Evolutionary conservation across 805 yeast genomes (phyloP).

Genomic region (Barnettozyma sucrosica): DNA sequence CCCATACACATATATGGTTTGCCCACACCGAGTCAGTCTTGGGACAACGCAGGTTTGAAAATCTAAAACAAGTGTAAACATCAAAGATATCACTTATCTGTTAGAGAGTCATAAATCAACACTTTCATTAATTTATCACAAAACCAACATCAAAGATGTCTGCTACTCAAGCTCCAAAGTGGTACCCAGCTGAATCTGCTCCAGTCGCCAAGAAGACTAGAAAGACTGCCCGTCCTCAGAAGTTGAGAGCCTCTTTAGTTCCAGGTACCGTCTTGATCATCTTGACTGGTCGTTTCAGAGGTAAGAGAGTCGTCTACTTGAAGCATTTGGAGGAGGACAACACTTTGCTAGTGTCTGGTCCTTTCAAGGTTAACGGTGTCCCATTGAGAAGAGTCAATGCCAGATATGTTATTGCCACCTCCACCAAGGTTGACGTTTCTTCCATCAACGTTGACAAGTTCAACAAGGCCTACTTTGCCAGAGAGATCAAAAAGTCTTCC

Average conservation of each 20-base stretch:
- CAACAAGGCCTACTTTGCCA: constrained; percentile 92
- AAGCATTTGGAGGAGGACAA: constrained; percentile 90
- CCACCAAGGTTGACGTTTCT: constrained; percentile 80
- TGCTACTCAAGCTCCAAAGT: constrained; percentile 63
- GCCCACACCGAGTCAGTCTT: neutral
- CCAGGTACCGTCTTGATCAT: constrained; percentile 98
- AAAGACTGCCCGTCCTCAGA: constrained; percentile 89
- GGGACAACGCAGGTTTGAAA: neutral
- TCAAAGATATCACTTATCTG: neutral
- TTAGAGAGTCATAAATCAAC: constrained; percentile 1
- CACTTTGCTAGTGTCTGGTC: constrained; percentile 96
- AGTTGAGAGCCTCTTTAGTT: constrained; percentile 89
- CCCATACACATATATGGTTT: constrained; percentile 4
- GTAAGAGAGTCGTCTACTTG: constrained; percentile 98
- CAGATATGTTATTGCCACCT: constrained; percentile 98
- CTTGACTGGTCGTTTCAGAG: constrained; percentile 99
- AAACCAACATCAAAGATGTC: constrained; percentile 15
- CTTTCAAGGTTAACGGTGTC: constrained; percentile 99
- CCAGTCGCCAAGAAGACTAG: constrained; percentile 85
- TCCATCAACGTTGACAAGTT: constrained; percentile 84
- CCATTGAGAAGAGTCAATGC: constrained; percentile 99
- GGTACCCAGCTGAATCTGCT: constrained; percentile 91
- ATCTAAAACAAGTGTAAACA: neutral
- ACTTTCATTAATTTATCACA: constrained; percentile 1
- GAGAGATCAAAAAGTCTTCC: constrained; percentile 66